Conservation (phyloP, 1,284 basidiomycete species). For the Rugosomyces carneus region DNA sequence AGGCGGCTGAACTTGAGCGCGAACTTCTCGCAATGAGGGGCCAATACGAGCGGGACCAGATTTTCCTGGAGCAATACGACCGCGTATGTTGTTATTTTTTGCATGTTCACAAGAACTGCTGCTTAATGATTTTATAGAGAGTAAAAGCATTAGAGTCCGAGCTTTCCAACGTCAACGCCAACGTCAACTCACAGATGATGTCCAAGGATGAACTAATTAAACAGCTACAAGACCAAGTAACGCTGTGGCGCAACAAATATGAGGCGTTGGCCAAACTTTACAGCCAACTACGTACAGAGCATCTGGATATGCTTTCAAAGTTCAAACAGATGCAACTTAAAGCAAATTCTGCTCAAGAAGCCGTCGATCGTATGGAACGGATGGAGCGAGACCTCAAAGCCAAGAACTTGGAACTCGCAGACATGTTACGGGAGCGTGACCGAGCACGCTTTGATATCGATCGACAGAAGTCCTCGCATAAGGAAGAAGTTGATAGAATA, state of each 20-base stretch:
- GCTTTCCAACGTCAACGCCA: conserved; percentile 71
- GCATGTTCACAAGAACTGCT: neutral
- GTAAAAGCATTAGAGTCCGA: conserved; percentile 97
- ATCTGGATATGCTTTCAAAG: conserved; percentile 95
- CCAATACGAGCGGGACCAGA: conserved; percentile 97
- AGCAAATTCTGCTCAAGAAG: conserved; percentile 97
- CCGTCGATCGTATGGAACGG: conserved; percentile 98
- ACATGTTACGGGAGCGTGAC: conserved; percentile 98
- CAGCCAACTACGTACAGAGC: conserved; percentile 95
- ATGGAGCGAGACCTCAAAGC: conserved; percentile 98
- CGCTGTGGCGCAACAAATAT: conserved; percentile 97
- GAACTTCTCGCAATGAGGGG: conserved; percentile 92
- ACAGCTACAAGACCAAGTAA: conserved; percentile 96
- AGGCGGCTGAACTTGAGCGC: conserved; percentile 78
- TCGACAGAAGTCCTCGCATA: conserved; percentile 88
- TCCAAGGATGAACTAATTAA: conserved; percentile 96
- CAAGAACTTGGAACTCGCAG: conserved; percentile 97
- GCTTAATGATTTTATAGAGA: conserved; percentile 43
- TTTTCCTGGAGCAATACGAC: conserved; percentile 98
- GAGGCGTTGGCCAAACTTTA: conserved; percentile 98
- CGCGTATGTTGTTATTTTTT: conserved; percentile 56
- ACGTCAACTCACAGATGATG: conserved; percentile 82
- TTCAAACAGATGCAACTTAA: conserved; percentile 98
- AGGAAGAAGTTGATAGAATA: conserved; percentile 92
- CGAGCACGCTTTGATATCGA: conserved; percentile 97